Conservation (phyloP, 1,284 basidiomycete species). For the Trichosporon asahii region DNA sequence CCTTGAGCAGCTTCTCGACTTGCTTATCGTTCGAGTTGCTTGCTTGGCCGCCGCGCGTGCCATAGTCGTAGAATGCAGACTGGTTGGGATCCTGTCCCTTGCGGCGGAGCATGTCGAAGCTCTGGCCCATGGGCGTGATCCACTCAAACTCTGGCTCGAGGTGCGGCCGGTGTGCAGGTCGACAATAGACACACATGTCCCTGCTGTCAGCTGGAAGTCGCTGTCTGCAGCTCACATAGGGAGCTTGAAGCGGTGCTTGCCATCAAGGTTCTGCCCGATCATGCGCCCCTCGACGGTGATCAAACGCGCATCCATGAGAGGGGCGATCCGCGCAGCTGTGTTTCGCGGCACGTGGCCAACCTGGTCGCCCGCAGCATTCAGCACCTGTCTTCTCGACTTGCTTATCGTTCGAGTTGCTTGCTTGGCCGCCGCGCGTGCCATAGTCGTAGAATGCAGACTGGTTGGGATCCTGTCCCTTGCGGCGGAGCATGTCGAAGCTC, state of each 20-base stretch:
- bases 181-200: slow-evolving; percentile 65
- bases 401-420: too few relatives aligned
- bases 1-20: slow-evolving; percentile 62
- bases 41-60: slow-evolving; percentile 10
- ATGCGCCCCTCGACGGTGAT: slow-evolving; percentile 67
- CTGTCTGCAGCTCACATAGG: slow-evolving; percentile 57
- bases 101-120: slow-evolving; percentile 33
- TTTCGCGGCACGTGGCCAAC: slow-evolving; percentile 71
- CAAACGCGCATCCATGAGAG: slow-evolving; percentile 63
- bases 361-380: slow-evolving; percentile 67
- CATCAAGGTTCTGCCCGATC: slow-evolving; percentile 53
- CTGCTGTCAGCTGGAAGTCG: slow-evolving; percentile 18
- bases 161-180: slow-evolving; percentile 55
- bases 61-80: slow-evolving; percentile 1
- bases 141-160: slow-evolving; percentile 67
- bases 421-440: slow-evolving; percentile 11
- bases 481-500: slow-evolving; percentile 45
- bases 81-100: not conserved
- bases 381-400: slow-evolving; percentile 60
- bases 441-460: slow-evolving; percentile 1
- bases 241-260: slow-evolving; percentile 56
- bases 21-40: slow-evolving; percentile 56
- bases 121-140: slow-evolving; percentile 67
- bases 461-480: not conserved
- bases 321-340: slow-evolving; percentile 62